Evolutionary conservation across 163 green algal species (phyloP).

Genomic region (Picocystis sp.): DNA sequence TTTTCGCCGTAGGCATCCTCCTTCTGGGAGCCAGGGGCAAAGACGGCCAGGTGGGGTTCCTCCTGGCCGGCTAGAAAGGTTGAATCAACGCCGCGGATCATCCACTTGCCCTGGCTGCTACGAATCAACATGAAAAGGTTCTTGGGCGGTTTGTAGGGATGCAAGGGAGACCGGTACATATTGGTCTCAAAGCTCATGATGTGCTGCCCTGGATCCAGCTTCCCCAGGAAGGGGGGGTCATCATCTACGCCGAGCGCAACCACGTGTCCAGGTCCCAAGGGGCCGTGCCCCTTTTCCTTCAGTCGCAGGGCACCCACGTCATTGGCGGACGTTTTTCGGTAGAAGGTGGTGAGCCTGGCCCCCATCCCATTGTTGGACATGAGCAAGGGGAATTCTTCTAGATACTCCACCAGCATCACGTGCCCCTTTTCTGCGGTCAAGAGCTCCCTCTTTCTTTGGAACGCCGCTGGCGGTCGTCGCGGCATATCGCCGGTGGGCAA

Average conservation of each 20-base stretch:
- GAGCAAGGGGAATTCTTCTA: conserved; percentile 56
- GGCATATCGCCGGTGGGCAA: conserved; percentile 12
- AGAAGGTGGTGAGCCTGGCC: conserved; percentile 57
- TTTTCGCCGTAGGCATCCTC: conserved; percentile 7
- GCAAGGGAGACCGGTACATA: conserved; percentile 49
- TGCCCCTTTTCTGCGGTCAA: conserved; percentile 40
- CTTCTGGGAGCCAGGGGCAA: background rate
- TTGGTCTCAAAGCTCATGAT: conserved; percentile 43
- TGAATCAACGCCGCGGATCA: conserved; percentile 45
- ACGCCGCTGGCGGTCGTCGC: conserved; percentile 15
- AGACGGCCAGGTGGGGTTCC: conserved; percentile 27
- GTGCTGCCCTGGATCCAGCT: conserved; percentile 22
- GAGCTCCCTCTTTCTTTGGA: conserved; percentile 27
- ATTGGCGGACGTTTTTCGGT: conserved; percentile 26
- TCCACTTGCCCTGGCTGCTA: conserved; percentile 24
- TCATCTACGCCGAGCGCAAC: conserved; percentile 29
- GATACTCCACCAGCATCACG: conserved; percentile 71
- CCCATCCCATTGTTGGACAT: conserved; percentile 62
- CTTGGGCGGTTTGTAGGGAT: conserved; percentile 24
- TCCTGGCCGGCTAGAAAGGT: conserved; percentile 61
- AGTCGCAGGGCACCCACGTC: conserved; percentile 20
- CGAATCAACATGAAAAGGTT: conserved; percentile 73
- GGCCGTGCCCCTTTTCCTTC: conserved; percentile 1
- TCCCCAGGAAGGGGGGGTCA: conserved; percentile 57
- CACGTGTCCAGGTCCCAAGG: conserved; percentile 28